Base-by-base conservation (phyloP, 768 basidiomycete species). In the Russula sp. region DNA sequence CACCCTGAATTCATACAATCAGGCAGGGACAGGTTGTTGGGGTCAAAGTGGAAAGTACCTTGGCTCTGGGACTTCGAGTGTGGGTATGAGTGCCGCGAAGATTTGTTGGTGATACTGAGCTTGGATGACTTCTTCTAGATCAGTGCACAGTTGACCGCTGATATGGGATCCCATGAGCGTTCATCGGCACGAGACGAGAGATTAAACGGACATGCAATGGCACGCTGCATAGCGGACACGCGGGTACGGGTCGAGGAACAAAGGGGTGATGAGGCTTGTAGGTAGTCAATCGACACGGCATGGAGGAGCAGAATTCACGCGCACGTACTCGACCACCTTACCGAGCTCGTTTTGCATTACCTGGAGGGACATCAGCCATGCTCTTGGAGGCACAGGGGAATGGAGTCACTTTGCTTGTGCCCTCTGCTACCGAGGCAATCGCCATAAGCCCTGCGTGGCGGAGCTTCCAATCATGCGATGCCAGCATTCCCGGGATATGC, bases 101-200 rank as follows among this genome's bases (percentile, higher is more conserved):
- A 92, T 77, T 60, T 86, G 83, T 48, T 80, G 79, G 61, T 90
- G 84, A 68, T 85, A 88, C 57, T 79, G 76, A 59, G 81, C 82
- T 71, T 91, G 89, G n/a, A 93, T 86, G 16, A 88, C 76, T 72
- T 89, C 88, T 76, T 91, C 91, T 49, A 94, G 78, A 75, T 95
- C 93, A 4, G 90, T 92, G 71, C 93, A 94, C 4, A 96, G 77
- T 71, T 94, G 93, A 0, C 93, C 93, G 52, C 92, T 91, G 66
- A 35, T 65, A 48, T 13, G 47, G 50, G 27, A 62, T 42, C 63
- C 52, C 54, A 34, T 27, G 53, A 56, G 59, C 11, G 5, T 45
- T 59, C 16, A 49, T 37, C 39, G 22, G 35, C n/a, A 32, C 54
- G 13, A 44, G 6, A 22, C 40, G 62, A 59, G 7, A 57, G 31